phyloP scores from a whole-genome alignment of 1,284 basidiomycete genomes.

The Marasmius fiardii region DNA sequence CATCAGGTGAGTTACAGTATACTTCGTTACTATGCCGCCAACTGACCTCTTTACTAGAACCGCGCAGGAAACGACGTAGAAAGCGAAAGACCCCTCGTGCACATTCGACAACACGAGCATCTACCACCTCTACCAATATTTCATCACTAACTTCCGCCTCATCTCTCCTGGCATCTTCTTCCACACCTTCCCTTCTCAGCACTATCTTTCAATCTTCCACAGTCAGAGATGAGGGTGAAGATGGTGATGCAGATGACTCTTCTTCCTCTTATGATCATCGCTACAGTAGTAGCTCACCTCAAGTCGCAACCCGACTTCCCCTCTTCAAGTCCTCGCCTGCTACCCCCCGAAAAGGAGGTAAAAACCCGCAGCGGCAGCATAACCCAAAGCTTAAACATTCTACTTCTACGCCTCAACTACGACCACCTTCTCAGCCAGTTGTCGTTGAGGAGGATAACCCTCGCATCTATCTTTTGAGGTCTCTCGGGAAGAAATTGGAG shows the following conservation, averaged over 20 bases:
- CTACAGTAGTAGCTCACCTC: conserved; percentile 12
- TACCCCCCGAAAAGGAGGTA: conserved; percentile 13
- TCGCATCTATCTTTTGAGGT: conserved; percentile 12
- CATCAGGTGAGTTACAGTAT: conserved; percentile 5
- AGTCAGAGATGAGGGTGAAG: conserved; percentile 9
- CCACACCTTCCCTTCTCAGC: conserved; percentile 9
- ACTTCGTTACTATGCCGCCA: conserved; percentile 9
- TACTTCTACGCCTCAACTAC: conserved; percentile 16
- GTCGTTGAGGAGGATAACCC: conserved; percentile 10
- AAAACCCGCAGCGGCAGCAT: neutral
- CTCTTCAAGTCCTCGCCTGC: conserved; percentile 19
- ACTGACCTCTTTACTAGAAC: conserved; percentile 32
- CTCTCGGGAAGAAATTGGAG: conserved; percentile 22
- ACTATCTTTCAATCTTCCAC: neutral
- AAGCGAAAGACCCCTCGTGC: conserved; percentile 35
- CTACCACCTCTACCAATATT: conserved; percentile 15
- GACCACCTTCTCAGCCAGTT: conserved; percentile 5
- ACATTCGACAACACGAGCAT: conserved; percentile 18
- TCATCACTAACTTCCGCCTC: neutral
- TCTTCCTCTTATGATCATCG: conserved; percentile 23
- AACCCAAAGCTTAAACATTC: conserved; percentile 26
- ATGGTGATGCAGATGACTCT: conserved; percentile 24
- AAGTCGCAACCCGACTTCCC: conserved; percentile 4
- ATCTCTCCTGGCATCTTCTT: conserved; percentile 20
- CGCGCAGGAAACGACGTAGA: conserved; percentile 47